phyloP scores from a whole-genome alignment of 2,329 filamentous ascomycete species.

The Fusarium sororula region DNA sequence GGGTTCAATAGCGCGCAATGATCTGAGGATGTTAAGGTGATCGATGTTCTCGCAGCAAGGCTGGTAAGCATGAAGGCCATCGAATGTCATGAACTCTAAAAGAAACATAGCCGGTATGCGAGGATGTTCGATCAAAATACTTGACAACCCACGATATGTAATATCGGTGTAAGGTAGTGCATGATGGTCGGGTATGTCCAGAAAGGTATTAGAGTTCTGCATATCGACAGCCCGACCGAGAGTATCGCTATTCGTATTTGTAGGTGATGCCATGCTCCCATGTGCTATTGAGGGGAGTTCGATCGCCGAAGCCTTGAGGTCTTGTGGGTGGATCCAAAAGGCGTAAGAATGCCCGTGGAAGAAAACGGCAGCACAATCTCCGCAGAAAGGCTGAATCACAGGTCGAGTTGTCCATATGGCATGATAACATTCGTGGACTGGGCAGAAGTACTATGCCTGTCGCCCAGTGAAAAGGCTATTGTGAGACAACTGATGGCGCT shows the following conservation, averaged over 20 bases:
- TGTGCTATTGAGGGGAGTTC: not conserved
- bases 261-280: not conserved
- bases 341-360: constrained; percentile 23
- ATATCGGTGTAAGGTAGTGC: constrained; percentile 38
- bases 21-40: constrained; percentile 31
- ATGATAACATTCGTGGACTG: constrained; percentile 43
- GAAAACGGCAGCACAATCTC: constrained; percentile 48
- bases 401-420: constrained; percentile 27
- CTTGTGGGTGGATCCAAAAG: constrained; percentile 35
- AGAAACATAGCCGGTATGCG: constrained; percentile 35
- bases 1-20: constrained; percentile 34
- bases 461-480: constrained; percentile 19
- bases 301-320: constrained; percentile 13
- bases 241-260: not conserved
- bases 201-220: not conserved
- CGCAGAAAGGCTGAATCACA: constrained; percentile 44
- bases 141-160: constrained; percentile 35
- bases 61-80: constrained; percentile 42
- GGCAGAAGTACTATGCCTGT: constrained; percentile 45
- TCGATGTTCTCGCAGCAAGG: constrained; percentile 41
- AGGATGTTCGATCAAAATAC: constrained; percentile 37
- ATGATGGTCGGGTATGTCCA: not conserved
- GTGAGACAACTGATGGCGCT: constrained; percentile 33
- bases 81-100: constrained; percentile 42
- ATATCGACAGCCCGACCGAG: not conserved